Evolutionary conservation across 768 basidiomycete genomes (phyloP).

Genomic region (Solioccasus polychromus): DNA sequence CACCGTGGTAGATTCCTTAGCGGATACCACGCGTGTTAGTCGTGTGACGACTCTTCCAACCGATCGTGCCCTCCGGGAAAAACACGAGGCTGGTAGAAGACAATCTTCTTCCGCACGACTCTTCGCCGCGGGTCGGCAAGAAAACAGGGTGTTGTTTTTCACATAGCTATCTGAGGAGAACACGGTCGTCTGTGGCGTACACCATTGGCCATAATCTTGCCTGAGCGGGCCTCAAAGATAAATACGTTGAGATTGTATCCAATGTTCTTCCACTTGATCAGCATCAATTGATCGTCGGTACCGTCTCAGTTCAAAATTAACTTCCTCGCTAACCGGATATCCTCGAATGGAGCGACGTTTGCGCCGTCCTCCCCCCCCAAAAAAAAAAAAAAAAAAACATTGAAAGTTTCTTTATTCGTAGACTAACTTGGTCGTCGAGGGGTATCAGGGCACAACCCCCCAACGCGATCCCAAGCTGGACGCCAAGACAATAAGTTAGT

Average conservation of each 20-base stretch:
- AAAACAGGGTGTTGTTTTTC: no score
- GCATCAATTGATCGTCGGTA: background rate
- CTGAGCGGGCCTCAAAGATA: no score
- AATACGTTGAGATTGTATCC: no score
- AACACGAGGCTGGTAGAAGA: background rate
- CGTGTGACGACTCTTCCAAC: background rate
- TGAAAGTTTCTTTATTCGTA: no score
- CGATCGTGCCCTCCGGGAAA: background rate
- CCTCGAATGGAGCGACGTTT: background rate
- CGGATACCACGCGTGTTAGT: no score
- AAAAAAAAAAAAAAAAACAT: no score
- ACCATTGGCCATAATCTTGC: no score
- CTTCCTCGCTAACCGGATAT: no score
- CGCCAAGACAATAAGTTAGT: background rate
- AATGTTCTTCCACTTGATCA: background rate
- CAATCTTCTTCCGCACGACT: background rate
- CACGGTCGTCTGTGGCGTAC: no score
- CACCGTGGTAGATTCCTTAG: no score
- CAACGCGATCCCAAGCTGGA: background rate
- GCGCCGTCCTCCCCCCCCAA: background rate
- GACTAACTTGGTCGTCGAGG: background rate
- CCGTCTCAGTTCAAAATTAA: no score
- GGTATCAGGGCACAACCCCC: background rate
- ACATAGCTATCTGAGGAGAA: no score
- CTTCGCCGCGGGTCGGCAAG: background rate